Percentiles rank a stretch among this genome's conserved stretches.
Conservation (phyloP, 176 grass and related monocot species). For the Panicum miliaceum region DNA sequence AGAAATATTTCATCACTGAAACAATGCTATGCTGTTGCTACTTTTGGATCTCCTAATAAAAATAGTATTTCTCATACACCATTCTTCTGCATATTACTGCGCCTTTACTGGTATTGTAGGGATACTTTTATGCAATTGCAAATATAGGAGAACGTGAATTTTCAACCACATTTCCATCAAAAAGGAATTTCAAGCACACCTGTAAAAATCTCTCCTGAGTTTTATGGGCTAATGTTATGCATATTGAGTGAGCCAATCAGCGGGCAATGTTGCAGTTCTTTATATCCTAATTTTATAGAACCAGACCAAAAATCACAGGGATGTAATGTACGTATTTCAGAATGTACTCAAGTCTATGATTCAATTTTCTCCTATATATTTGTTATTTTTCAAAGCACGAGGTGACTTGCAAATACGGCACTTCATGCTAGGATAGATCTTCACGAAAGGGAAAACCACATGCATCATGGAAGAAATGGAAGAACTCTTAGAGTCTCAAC, state of each 20-base stretch:
- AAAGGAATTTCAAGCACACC: background rate
- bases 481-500: slow-evolving; percentile 15
- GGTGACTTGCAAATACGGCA: background rate
- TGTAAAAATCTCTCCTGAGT: slow-evolving; percentile 1
- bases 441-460: background rate
- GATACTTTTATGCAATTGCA: background rate
- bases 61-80: background rate
- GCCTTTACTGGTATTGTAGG: background rate
- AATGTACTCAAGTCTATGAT: background rate
- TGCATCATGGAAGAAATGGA: background rate
- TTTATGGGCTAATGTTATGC: background rate
- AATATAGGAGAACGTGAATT: background rate
- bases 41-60: slow-evolving; percentile 25
- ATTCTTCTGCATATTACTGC: slow-evolving; percentile 15
- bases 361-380: background rate
- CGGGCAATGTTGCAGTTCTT: background rate
- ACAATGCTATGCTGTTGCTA: background rate
- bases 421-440: slow-evolving; percentile 2
- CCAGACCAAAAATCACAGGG: background rate
- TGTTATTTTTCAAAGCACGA: slow-evolving; percentile 1
- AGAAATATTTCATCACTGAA: slow-evolving; percentile 9
- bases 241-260: background rate
- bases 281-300: background rate
- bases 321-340: background rate
- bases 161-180: background rate